Evolutionary conservation across 2,329 filamentous ascomycete genomes (phyloP).

Genomic region (Botryotinia calthae): DNA sequence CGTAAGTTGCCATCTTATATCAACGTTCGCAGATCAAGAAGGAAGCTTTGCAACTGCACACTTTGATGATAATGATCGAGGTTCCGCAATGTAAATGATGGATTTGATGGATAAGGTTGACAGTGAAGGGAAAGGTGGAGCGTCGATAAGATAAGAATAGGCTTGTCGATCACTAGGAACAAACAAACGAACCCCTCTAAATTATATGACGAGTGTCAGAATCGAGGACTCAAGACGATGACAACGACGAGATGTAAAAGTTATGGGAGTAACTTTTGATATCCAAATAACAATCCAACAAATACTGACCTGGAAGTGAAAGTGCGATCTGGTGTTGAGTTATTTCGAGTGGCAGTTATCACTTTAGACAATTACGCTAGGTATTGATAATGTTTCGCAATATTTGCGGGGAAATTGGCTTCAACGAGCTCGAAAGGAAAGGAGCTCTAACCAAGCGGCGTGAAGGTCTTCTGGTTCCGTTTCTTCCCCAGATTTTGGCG

Average conservation of each 20-base stretch:
- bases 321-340: not conserved
- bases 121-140: not conserved
- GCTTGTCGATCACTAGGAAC: conserved; percentile 5
- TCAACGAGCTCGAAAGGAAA: not conserved
- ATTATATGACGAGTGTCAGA: not conserved
- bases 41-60: not conserved
- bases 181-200: not conserved
- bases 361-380: not conserved
- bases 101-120: not conserved
- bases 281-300: not conserved
- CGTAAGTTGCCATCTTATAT: not conserved
- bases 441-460: not conserved
- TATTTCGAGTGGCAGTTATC: not conserved
- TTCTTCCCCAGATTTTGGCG: conserved; percentile 2
- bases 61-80: not conserved
- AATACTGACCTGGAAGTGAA: not conserved
- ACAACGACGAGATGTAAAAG: not conserved
- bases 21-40: not conserved
- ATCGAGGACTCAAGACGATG: not conserved
- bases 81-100: not conserved
- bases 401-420: not conserved
- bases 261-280: not conserved
- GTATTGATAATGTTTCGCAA: not conserved
- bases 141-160: conserved; percentile 15
- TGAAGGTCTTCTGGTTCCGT: not conserved